Percentiles rank a stretch among this genome's conserved stretches.
These are phyloP conservation scores for Aschersonia sp. DNA, from an alignment of 2,329 filamentous ascomycete species.

Conservation along the genomic window DNA sequence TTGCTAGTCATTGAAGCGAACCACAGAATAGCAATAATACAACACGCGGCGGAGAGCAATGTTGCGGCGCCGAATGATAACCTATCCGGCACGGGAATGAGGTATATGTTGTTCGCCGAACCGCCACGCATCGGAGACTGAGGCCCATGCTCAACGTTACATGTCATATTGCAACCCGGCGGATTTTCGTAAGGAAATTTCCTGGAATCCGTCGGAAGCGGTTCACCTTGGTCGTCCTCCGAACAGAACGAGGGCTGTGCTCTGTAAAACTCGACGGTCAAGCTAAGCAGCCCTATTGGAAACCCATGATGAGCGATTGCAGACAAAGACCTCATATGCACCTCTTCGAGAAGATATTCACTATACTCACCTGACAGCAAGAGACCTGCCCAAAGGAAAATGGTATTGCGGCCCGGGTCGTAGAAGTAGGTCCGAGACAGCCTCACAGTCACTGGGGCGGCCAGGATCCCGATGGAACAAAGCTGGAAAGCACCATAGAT, in stretches of 20 bases:
- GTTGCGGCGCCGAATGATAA: conserved; percentile 46
- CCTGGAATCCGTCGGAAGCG: conserved; percentile 17
- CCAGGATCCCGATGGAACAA: conserved; percentile 50
- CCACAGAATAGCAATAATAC: conserved; percentile 48
- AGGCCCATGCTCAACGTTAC: conserved; percentile 29
- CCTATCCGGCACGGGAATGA: conserved; percentile 40
- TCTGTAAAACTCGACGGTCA: conserved; percentile 52
- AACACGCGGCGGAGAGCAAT: conserved; percentile 48
- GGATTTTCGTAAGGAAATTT: conserved; percentile 29
- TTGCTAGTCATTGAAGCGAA: conserved; percentile 49
- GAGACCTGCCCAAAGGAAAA: conserved; percentile 51
- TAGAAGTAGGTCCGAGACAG: conserved; percentile 51
- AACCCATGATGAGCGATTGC: neutral
- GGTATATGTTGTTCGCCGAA: conserved; percentile 45
- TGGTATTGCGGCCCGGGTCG: conserved; percentile 47
- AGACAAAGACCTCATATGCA: neutral
- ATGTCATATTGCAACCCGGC: conserved; percentile 30
- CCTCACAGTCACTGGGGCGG: conserved; percentile 46
- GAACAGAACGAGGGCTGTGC: conserved; percentile 27
- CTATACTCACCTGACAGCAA: conserved; percentile 38
- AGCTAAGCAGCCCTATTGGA: conserved; percentile 36
- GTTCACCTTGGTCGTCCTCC: conserved; percentile 19
- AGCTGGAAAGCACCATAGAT: conserved; percentile 54
- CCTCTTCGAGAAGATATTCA: neutral
- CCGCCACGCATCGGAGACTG: conserved; percentile 39